phyloP scores from a whole-genome alignment of 2,329 filamentous ascomycete species.

The Geosmithia flava region DNA sequence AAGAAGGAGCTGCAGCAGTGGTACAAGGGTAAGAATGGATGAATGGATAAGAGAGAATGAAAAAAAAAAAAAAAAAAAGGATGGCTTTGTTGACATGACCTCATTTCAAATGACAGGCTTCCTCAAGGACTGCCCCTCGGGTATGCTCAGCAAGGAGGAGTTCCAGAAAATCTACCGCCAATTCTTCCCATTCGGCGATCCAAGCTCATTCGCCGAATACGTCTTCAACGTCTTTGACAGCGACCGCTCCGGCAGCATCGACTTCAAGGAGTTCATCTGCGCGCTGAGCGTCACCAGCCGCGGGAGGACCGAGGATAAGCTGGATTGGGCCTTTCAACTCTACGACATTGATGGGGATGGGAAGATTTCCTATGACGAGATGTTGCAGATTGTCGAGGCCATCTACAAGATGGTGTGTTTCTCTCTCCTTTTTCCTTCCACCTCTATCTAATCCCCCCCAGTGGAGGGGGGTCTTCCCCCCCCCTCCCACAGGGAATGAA shows the following conservation, averaged over 20 bases:
- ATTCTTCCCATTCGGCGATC: slow-evolving; percentile 98
- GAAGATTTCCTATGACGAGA: slow-evolving; percentile 98
- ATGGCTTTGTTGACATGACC: too few relatives aligned
- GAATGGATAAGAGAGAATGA: background rate
- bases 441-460: too few relatives aligned
- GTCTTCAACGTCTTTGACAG: slow-evolving; percentile 99
- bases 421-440: background rate
- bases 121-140: slow-evolving; percentile 93
- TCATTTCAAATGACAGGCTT: slow-evolving; percentile 78
- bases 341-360: slow-evolving; percentile 99
- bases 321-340: slow-evolving; percentile 98
- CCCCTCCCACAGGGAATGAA: background rate
- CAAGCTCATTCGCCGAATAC: slow-evolving; percentile 94
- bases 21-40: slow-evolving; percentile 73
- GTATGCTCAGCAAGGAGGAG: slow-evolving; percentile 94
- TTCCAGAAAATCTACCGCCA: slow-evolving; percentile 99
- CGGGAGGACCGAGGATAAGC: slow-evolving; percentile 98
- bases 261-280: slow-evolving; percentile 99
- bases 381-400: slow-evolving; percentile 96
- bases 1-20: slow-evolving; percentile 99
- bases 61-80: too few relatives aligned
- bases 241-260: slow-evolving; percentile 93
- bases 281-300: slow-evolving; percentile 92
- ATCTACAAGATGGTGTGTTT: slow-evolving; percentile 94
- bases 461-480: too few relatives aligned